Percentiles rank a stretch among this genome's conserved stretches.
Conservation (phyloP, 345 rosid species). For the Eucalyptus melliodora region DNA sequence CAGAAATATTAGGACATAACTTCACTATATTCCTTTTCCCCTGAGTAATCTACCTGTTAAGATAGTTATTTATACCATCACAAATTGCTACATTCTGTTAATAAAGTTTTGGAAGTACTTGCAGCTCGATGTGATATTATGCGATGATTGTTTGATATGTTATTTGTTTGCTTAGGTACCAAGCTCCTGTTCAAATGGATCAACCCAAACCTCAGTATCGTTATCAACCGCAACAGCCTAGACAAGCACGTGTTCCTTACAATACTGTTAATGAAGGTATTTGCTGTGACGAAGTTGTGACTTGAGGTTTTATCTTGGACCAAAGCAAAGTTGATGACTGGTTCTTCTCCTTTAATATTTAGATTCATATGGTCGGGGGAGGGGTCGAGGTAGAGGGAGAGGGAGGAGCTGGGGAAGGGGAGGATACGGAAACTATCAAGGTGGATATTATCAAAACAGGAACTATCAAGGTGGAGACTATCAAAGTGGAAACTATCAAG, state of each 20-base stretch:
- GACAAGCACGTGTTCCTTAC: constrained; percentile 36
- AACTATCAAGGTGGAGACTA: background rate
- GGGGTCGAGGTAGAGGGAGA: constrained; percentile 40
- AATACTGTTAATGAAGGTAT: constrained; percentile 61
- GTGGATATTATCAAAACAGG: constrained; percentile 20
- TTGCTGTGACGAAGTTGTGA: background rate
- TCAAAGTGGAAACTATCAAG: background rate
- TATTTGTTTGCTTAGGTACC: constrained; percentile 39
- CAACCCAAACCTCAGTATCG: constrained; percentile 50
- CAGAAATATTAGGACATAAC: background rate
- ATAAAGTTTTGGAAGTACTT: background rate
- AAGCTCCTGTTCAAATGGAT: constrained; percentile 51
- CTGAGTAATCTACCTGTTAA: background rate
- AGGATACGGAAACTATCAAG: constrained; percentile 23
- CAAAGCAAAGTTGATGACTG: background rate
- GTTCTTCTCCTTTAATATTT: constrained; percentile 3
- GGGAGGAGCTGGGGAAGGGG: constrained; percentile 32
- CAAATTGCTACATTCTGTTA: background rate
- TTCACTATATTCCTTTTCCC: background rate
- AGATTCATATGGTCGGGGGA: constrained; percentile 41
- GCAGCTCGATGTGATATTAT: background rate
- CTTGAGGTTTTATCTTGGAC: background rate
- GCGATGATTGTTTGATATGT: background rate
- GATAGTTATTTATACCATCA: background rate
- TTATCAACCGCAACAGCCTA: constrained; percentile 39